Evolutionary conservation across 257 asterid species (phyloP).

Genomic region (Nicotiana tomentosiformis): DNA sequence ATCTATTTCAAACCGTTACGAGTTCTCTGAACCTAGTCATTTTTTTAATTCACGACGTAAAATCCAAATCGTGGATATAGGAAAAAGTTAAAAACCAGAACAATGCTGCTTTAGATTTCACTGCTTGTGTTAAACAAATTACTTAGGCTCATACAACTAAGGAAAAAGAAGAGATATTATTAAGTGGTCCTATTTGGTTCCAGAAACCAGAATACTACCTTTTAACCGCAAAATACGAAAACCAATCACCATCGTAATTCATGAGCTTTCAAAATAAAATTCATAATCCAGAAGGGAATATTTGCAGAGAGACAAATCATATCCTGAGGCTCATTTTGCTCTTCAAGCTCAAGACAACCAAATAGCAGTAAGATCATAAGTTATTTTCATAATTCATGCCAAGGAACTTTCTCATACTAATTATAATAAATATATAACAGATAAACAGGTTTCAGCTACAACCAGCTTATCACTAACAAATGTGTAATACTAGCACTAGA

Average conservation of each 20-base stretch:
- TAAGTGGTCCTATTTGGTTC: too few species aligned
- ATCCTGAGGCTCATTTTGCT: not conserved
- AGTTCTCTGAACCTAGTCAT: too few species aligned
- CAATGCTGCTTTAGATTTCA: not conserved
- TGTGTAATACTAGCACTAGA: not conserved
- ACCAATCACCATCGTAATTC: not conserved
- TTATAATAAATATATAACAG: not conserved
- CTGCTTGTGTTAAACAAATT: not conserved
- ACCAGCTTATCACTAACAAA: not conserved
- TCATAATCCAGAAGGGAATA: not conserved
- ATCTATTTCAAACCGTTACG: too few species aligned
- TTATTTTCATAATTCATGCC: not conserved
- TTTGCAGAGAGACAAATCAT: not conserved
- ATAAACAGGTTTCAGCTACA: not conserved
- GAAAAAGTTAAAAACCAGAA: too few species aligned
- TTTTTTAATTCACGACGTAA: too few species aligned
- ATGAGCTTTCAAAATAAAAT: not conserved
- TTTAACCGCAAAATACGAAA: not conserved
- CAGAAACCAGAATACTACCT: not conserved
- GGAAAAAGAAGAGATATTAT: not conserved
- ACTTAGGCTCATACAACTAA: not conserved
- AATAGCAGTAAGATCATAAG: not conserved
- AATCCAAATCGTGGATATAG: too few species aligned
- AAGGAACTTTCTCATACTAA: not conserved
- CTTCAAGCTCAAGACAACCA: not conserved